These are phyloP conservation scores for Ottelia alismoides DNA, from an alignment of 106 monocot genomes.

Conservation along the genomic window DNA sequence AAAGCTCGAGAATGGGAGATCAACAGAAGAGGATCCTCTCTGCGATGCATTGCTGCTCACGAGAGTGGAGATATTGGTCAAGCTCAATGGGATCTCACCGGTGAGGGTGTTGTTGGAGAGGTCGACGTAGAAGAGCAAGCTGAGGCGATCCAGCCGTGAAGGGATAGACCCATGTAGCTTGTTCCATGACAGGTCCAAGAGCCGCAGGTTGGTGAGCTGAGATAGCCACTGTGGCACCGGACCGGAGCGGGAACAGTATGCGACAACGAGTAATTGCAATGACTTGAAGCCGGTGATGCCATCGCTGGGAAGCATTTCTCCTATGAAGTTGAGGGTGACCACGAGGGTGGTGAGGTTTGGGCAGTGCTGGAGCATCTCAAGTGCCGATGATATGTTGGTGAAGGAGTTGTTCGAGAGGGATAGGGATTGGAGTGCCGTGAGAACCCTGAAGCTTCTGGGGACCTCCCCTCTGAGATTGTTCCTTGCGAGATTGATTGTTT, in stretches of 20 bases:
- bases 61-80: slow-evolving; percentile 1
- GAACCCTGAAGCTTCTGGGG: slow-evolving; percentile 33
- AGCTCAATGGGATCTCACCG: slow-evolving; percentile 1
- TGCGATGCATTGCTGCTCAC: neutral
- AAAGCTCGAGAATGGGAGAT: neutral
- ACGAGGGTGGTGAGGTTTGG: slow-evolving; percentile 33
- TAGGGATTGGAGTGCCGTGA: slow-evolving; percentile 22
- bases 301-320: slow-evolving; percentile 24
- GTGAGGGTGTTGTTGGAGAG: slow-evolving; percentile 7
- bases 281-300: slow-evolving; percentile 30
- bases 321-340: slow-evolving; percentile 35
- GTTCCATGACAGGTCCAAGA: too few relatives aligned
- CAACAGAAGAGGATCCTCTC: neutral
- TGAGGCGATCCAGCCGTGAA: slow-evolving; percentile 3
- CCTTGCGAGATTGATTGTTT: slow-evolving; percentile 32
- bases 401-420: slow-evolving; percentile 43
- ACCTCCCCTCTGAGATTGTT: slow-evolving; percentile 36
- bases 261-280: slow-evolving; percentile 30
- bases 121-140: slow-evolving; percentile 9
- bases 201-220: too few relatives aligned
- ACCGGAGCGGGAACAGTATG: too few relatives aligned
- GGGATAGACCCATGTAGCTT: slow-evolving; percentile 5
- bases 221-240: too few relatives aligned
- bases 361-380: slow-evolving; percentile 32
- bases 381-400: slow-evolving; percentile 32